Base-by-base conservation (phyloP, 2,329 filamentous ascomycete genomes). In the Epichloe elymi region DNA sequence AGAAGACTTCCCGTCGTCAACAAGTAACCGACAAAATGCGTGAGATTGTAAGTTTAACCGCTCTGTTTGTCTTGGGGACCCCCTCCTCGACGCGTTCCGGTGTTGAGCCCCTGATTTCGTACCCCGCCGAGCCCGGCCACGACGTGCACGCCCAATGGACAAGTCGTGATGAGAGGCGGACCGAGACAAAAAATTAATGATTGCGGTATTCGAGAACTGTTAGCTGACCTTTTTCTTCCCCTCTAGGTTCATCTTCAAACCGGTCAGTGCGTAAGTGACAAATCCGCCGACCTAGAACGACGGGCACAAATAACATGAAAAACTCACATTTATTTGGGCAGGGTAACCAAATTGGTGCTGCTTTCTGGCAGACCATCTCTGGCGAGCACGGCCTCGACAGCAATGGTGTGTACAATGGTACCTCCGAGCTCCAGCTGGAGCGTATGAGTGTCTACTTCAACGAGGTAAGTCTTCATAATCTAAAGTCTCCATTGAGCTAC, bases 281-380 rank as follows among this genome's bases (percentile, higher is more conserved):
- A 26, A 15, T 15, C 17, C 19, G 19, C 14, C 36, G 36, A 38
- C 36, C 36, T 40, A 11, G 17, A 4, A 43, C 5, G 14, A 46
- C 3, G 38, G 51, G 50, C 44, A 17, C n/a, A 42, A 49, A 44
- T 35, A 46, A 44, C 37, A 44, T 55, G 55, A 58, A 52, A 54
- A 54, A 61, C 69, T 74, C 63, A 76, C 66, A 52, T 55, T 44
- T 57, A 49, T 55, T 59, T 64, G 55, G 51, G 63, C 65, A 96
- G 91, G 93, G 93, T 83, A 98, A 98, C 86, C 93, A 98, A 88
- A 95, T 97, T 65, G 93, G 93, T 91, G 93, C 93, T 80, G 93
- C 93, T 76, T 98, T 98, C 83, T 98, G 93, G 86, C 85, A 89
- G 73, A 85, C 78, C 67, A 89, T 89, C 70, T 88, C 85, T 68